Conservation (phyloP, 495 filamentous ascomycete genomes). For the Chaetomium tenue region DNA sequence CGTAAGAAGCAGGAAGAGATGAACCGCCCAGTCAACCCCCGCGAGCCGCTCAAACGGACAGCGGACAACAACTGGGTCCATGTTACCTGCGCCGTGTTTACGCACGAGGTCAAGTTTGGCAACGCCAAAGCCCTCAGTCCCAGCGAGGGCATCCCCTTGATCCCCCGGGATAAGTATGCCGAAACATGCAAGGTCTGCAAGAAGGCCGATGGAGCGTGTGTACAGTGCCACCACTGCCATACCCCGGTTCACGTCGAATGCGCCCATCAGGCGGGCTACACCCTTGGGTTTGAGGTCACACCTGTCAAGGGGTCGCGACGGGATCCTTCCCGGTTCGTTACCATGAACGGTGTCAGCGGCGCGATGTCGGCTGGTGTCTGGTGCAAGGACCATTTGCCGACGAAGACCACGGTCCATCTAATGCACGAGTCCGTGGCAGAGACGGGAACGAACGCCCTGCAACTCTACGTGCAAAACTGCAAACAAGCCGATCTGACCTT, state of each 20-base stretch:
- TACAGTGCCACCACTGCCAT: conserved; percentile 78
- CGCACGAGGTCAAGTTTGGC: conserved; percentile 86
- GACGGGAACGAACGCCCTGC: conserved; percentile 66
- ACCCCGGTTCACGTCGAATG: conserved; percentile 84
- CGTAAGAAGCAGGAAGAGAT: conserved; percentile 75
- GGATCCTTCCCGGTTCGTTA: conserved; percentile 70
- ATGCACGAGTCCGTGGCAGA: conserved; percentile 71
- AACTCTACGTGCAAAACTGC: conserved; percentile 80
- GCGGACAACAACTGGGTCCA: conserved; percentile 98
- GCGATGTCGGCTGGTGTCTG: conserved; percentile 75
- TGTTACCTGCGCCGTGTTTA: conserved; percentile 86
- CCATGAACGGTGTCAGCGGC: conserved; percentile 73
- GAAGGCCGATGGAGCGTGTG: conserved; percentile 66
- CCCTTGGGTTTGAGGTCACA: conserved; percentile 83
- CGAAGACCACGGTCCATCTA: conserved; percentile 67
- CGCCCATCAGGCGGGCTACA: conserved; percentile 77
- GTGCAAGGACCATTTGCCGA: conserved; percentile 79
- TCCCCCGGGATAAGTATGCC: conserved; percentile 65
- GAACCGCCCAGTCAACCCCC: conserved; percentile 77
- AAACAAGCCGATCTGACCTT: conserved; percentile 91
- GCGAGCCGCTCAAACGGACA: conserved; percentile 90
- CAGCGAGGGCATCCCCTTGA: conserved; percentile 81
- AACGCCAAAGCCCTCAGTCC: conserved; percentile 75
- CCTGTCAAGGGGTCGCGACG: conserved; percentile 84
- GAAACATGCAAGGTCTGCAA: conserved; percentile 85